phyloP scores from a whole-genome alignment of 1,284 basidiomycete genomes.

The Apiotrichum gamsii region DNA sequence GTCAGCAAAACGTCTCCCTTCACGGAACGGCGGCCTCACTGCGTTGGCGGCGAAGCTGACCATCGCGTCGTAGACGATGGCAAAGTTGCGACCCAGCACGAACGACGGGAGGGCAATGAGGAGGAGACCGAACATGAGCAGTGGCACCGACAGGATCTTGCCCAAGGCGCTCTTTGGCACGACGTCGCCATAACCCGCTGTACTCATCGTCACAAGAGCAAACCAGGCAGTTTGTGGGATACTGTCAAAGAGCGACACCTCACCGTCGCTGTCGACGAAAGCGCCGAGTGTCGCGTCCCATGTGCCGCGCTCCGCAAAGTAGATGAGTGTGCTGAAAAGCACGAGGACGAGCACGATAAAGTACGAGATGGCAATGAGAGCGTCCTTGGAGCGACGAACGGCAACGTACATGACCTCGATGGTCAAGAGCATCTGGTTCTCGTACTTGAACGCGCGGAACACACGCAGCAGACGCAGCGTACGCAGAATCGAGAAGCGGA shows the following conservation, averaged over 20 bases:
- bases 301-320: constrained; percentile 77
- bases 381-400: constrained; percentile 76
- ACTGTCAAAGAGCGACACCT: constrained; percentile 54
- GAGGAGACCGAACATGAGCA: constrained; percentile 75
- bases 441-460: constrained; percentile 75
- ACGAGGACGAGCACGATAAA: constrained; percentile 81
- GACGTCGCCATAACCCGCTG: constrained; percentile 63
- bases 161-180: constrained; percentile 75
- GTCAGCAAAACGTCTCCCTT: background rate
- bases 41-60: constrained; percentile 2
- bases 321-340: constrained; percentile 77
- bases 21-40: background rate
- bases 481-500: constrained; percentile 71
- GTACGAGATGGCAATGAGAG: constrained; percentile 74
- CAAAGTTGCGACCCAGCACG: constrained; percentile 81
- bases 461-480: constrained; percentile 78
- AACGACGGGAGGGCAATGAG: constrained; percentile 82
- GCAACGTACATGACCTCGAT: constrained; percentile 90
- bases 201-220: constrained; percentile 52
- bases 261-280: constrained; percentile 76
- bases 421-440: constrained; percentile 60
- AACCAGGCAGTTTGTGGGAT: constrained; percentile 73
- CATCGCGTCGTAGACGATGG: constrained; percentile 76
- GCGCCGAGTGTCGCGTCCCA: constrained; percentile 73
- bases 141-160: constrained; percentile 70